Conservation (phyloP, 2,329 filamentous ascomycete species). For the Colletotrichum tanaceti region DNA sequence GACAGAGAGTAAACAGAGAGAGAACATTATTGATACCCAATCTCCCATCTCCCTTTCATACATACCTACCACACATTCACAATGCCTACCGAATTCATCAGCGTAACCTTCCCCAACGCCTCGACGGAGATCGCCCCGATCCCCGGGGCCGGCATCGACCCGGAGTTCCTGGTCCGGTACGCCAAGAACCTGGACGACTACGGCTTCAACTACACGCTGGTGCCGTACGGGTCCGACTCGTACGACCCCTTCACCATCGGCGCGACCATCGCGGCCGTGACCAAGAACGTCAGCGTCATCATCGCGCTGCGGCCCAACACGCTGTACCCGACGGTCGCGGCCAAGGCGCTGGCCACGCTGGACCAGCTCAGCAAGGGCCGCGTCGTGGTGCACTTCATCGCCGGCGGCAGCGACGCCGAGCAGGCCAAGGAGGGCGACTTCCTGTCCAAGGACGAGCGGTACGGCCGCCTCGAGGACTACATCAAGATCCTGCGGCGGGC, state of each 20-base stretch:
- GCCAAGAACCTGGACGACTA: slow-evolving; percentile 69
- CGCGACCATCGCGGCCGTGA: slow-evolving; percentile 66
- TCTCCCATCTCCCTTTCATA: not conserved
- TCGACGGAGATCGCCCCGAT: slow-evolving; percentile 67
- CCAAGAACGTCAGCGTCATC: slow-evolving; percentile 70
- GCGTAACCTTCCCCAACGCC: slow-evolving; percentile 66
- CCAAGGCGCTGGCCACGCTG: slow-evolving; percentile 70
- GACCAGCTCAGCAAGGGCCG: slow-evolving; percentile 69
- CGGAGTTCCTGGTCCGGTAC: slow-evolving; percentile 67
- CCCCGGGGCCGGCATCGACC: slow-evolving; percentile 63
- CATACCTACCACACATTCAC: slow-evolving; percentile 39
- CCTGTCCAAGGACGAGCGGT: slow-evolving; percentile 67
- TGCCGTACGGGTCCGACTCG: slow-evolving; percentile 67
- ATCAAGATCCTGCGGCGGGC: slow-evolving; percentile 69
- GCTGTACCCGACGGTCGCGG: slow-evolving; percentile 70
- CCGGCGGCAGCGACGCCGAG: slow-evolving; percentile 69
- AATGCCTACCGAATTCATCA: slow-evolving; percentile 68
- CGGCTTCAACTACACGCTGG: slow-evolving; percentile 70
- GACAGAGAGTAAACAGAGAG: no score
- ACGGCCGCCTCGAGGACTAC: slow-evolving; percentile 69
- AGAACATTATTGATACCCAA: slow-evolving; percentile 6
- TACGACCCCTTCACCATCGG: slow-evolving; percentile 70
- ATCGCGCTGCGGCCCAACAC: slow-evolving; percentile 72
- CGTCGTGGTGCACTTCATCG: slow-evolving; percentile 72
- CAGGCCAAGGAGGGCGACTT: slow-evolving; percentile 72